Conservation (phyloP, 1,284 basidiomycete genomes). For the Cystobasidiaceae sp. region DNA sequence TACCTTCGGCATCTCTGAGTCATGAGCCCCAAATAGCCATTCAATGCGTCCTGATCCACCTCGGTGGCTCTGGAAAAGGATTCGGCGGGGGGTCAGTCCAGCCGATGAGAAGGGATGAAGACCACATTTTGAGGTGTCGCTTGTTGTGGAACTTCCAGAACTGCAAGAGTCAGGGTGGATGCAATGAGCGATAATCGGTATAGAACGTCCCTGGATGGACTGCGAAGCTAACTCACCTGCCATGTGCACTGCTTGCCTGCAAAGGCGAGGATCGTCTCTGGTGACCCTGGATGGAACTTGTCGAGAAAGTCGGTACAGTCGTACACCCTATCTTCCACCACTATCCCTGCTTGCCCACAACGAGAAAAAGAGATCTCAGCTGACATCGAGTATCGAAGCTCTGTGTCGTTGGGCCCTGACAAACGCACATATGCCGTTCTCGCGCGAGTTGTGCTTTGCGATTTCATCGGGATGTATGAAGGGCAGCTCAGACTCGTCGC, state of each 20-base stretch:
- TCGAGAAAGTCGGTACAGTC: conserved; percentile 15
- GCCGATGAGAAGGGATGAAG: conserved; percentile 21
- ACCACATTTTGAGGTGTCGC: conserved; percentile 8
- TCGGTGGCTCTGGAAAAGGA: background rate
- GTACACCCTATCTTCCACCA: conserved; percentile 14
- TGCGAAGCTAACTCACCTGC: background rate
- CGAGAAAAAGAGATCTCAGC: background rate
- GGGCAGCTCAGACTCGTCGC: conserved; percentile 4
- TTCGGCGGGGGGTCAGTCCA: background rate
- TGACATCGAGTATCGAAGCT: too few relatives aligned
- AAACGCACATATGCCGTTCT: conserved; percentile 6
- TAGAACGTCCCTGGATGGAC: too few relatives aligned
- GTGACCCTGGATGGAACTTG: conserved; percentile 16
- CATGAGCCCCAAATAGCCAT: too few relatives aligned
- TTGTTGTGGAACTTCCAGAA: conserved; percentile 22
- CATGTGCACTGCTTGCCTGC: conserved; percentile 12
- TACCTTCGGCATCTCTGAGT: too few relatives aligned
- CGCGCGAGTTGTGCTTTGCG: background rate
- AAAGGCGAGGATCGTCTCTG: conserved; percentile 3
- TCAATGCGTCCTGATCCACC: conserved; percentile 1
- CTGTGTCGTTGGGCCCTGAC: too few relatives aligned
- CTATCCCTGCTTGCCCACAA: conserved; percentile 1
- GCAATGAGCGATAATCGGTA: background rate
- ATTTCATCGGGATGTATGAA: conserved; percentile 7
- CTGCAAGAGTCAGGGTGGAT: background rate